phyloP scores from a whole-genome alignment of 257 asterid genomes.

The Lithospermum erythrorhizon region DNA sequence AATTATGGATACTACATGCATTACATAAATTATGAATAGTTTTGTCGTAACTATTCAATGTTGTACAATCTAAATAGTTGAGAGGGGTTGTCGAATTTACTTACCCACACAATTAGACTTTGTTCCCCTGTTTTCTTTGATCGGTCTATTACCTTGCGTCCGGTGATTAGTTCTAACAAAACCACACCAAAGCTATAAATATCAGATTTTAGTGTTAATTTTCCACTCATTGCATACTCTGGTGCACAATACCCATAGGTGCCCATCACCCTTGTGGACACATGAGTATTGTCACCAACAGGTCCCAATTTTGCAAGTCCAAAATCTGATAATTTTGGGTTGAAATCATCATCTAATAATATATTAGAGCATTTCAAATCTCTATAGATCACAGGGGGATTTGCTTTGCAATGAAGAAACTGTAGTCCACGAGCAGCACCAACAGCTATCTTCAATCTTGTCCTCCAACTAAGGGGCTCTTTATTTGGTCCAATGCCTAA shows the following conservation, averaged over 20 bases:
- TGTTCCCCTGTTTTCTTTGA: conserved; percentile 48
- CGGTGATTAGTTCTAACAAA: conserved; percentile 73
- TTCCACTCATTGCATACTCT: conserved; percentile 81
- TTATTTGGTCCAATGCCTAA: conserved; percentile 37
- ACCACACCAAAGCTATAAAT: conserved; percentile 90
- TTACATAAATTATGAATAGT: too few relatives aligned
- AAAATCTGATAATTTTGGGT: conserved; percentile 74
- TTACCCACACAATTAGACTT: conserved; percentile 78
- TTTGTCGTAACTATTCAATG: too few relatives aligned
- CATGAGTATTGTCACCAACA: conserved; percentile 82
- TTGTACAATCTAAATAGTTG: too few relatives aligned
- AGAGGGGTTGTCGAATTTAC: conserved; percentile 5
- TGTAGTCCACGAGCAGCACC: conserved; percentile 85
- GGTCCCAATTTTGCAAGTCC: conserved; percentile 92
- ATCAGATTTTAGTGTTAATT: conserved; percentile 74
- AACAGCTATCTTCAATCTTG: conserved; percentile 66
- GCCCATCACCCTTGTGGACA: conserved; percentile 93
- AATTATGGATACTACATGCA: too few relatives aligned
- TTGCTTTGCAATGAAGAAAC: conserved; percentile 73
- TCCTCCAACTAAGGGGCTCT: conserved; percentile 65
- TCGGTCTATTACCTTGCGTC: conserved; percentile 62
- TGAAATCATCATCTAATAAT: conserved; percentile 66
- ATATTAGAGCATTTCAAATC: conserved; percentile 78
- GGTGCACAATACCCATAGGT: conserved; percentile 93
- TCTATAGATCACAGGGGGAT: conserved; percentile 83